Evolutionary conservation across 2,329 filamentous ascomycete species (phyloP), one percentile per base, ranked within the genome.

Genomic region (Colletotrichum sp.): DNA sequence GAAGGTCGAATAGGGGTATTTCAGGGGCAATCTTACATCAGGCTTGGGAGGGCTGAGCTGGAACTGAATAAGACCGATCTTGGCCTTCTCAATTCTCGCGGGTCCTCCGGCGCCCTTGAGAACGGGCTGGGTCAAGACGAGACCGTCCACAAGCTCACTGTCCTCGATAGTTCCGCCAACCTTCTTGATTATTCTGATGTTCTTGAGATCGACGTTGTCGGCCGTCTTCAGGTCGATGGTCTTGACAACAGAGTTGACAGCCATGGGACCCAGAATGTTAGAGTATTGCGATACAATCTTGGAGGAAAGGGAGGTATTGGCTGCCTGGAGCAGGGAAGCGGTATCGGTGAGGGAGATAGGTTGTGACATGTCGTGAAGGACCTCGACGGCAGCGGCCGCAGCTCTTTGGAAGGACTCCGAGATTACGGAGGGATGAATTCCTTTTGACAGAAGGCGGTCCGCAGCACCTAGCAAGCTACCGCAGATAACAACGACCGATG

Each of bases 261-360:
- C 97, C 94, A 99, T 99, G 71, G 95, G 95, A n/a, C 95, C 96
- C 24, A 99, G 91, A 54, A 96, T 90, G 83, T 96, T 97, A 38
- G 97, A 97, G 86, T 99, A 96, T 86, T 98, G 96, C 73, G 96
- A 97, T 76, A 99, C 97, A 81, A 99, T 98, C 88, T 99, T 99
- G 80, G 97, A 98, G 65, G 96, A 98, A 69, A 99, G 92, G 47
- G 97, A 98, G 65, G 97, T 99, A 78, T 97, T 98, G 78, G 97
- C 97, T 76, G 97, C 97, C 89, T 98, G 97, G 77, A 98, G 92
- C 75, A 99, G 93, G 54, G 95, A 95, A 58, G 94, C 89, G 72
- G 95, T 96, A 84, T 99, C 97, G 82, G 90, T 92, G 74, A 99
- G 91, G 77, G 94, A 92, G 80, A 99, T 96, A 65, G 97, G 96